A percentile compares a stretch with the other conserved stretches of the same genome.
phyloP scores from a whole-genome alignment of 1,139 yeast genomes.

The Saccharomycopsis phalli region DNA sequence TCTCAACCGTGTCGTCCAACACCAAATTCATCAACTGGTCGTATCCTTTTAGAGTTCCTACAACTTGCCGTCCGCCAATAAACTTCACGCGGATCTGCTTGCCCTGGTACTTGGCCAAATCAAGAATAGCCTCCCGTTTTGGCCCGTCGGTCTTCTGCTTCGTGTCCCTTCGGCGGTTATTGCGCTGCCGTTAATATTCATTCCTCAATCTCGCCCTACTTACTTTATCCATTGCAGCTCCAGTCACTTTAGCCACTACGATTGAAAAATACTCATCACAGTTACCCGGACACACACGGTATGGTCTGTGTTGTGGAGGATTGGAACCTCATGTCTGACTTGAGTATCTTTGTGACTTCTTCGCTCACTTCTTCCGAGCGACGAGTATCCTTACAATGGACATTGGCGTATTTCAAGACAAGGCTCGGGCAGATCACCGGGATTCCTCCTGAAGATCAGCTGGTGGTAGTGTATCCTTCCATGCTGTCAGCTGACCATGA shows the following conservation, averaged over 20 bases:
- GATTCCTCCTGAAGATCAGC: conserved; percentile 53
- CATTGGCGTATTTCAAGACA: conserved; percentile 43
- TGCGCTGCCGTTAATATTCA: conserved; percentile 8
- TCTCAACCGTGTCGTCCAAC: conserved; percentile 73
- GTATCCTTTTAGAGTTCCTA: conserved; percentile 76
- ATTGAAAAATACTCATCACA: too few species aligned
- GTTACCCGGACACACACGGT: too few species aligned
- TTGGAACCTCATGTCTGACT: conserved; percentile 28
- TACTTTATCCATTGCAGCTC: conserved; percentile 9
- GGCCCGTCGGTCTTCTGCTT: conserved; percentile 47
- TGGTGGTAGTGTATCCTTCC: conserved; percentile 40
- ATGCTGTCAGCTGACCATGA: conserved; percentile 33
- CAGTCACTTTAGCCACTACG: too few species aligned
- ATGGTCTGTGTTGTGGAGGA: too few species aligned
- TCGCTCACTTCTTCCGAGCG: conserved; percentile 64
- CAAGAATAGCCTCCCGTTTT: conserved; percentile 81
- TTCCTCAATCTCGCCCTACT: not conserved
- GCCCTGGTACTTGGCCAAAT: conserved; percentile 70
- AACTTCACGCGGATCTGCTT: conserved; percentile 68
- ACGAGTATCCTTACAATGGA: conserved; percentile 58
- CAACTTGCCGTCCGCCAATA: conserved; percentile 77
- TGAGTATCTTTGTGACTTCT: conserved; percentile 54
- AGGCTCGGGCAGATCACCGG: conserved; percentile 73
- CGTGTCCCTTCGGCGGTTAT: conserved; percentile 25
- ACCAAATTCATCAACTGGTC: conserved; percentile 93